Percentiles rank a stretch among this genome's conserved stretches.
phyloP scores from a whole-genome alignment of 495 filamentous ascomycete genomes.

The Venustampulla echinocandica region DNA sequence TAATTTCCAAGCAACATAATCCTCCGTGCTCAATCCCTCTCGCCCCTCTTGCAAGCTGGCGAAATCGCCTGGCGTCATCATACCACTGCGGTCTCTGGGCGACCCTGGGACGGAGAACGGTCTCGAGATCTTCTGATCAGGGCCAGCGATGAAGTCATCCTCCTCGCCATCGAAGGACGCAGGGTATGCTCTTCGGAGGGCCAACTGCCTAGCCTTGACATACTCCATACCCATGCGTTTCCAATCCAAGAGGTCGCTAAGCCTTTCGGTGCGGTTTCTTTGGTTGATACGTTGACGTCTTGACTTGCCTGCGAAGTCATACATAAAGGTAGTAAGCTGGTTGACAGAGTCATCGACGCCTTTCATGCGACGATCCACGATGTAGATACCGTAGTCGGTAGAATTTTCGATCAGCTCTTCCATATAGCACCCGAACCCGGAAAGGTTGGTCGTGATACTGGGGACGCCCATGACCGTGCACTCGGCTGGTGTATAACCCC shows the following conservation, averaged over 20 bases:
- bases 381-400: slow-evolving; percentile 96
- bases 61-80: slow-evolving; percentile 99
- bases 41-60: slow-evolving; percentile 88
- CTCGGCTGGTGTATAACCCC: slow-evolving; percentile 97
- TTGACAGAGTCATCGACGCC: slow-evolving; percentile 97
- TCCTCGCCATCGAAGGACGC: slow-evolving; percentile 67
- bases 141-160: slow-evolving; percentile 79
- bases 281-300: slow-evolving; percentile 96
- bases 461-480: slow-evolving; percentile 99
- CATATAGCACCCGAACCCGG: slow-evolving; percentile 99
- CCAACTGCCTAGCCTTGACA: slow-evolving; percentile 91
- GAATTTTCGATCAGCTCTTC: slow-evolving; percentile 98
- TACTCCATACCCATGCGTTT: slow-evolving; percentile 99
- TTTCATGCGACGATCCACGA: slow-evolving; percentile 91
- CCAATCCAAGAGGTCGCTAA: slow-evolving; percentile 95
- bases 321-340: slow-evolving; percentile 88
- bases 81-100: slow-evolving; percentile 79
- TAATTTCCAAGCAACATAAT: slow-evolving; percentile 95
- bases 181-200: slow-evolving; percentile 86
- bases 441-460: slow-evolving; percentile 95
- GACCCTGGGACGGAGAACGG: slow-evolving; percentile 91
- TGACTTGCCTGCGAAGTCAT: slow-evolving; percentile 89
- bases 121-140: slow-evolving; percentile 85
- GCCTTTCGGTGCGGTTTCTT: slow-evolving; percentile 90
- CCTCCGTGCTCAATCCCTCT: slow-evolving; percentile 90